Evolutionary conservation across 129 eudicot genomes (phyloP).

Genomic region (Apium graveolens): DNA sequence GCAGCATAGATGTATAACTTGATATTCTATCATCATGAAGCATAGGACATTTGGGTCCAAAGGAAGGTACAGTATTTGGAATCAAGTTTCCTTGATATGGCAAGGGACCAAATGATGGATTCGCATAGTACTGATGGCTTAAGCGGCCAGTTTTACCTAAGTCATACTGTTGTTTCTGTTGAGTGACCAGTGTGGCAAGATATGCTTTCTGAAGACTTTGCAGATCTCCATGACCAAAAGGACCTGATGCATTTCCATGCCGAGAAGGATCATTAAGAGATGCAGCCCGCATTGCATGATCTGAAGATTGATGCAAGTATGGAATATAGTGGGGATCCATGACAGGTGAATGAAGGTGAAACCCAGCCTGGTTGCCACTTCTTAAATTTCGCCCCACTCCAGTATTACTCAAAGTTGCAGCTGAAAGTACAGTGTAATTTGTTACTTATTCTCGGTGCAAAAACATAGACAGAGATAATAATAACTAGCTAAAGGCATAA

Average conservation of each 20-base stretch:
- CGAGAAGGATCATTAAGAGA: slow-evolving; percentile 26
- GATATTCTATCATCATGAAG: slow-evolving; percentile 36
- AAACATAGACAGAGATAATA: not conserved
- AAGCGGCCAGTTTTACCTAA: slow-evolving; percentile 36
- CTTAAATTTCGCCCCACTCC: slow-evolving; percentile 34
- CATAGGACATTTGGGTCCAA: slow-evolving; percentile 24
- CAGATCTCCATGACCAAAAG: slow-evolving; percentile 35
- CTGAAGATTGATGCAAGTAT: slow-evolving; percentile 19
- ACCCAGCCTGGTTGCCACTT: slow-evolving; percentile 29
- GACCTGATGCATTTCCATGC: slow-evolving; percentile 18
- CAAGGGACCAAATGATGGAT: slow-evolving; percentile 23
- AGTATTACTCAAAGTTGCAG: slow-evolving; percentile 24
- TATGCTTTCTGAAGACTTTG: slow-evolving; percentile 50
- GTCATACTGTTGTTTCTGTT: slow-evolving; percentile 45
- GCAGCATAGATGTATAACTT: slow-evolving; percentile 27
- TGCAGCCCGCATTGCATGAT: slow-evolving; percentile 20
- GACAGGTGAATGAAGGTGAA: slow-evolving; percentile 24
- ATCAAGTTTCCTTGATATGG: slow-evolving; percentile 37
- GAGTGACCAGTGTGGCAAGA: slow-evolving; percentile 50
- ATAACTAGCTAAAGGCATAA: not conserved
- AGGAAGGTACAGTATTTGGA: slow-evolving; percentile 23
- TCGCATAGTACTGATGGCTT: slow-evolving; percentile 30
- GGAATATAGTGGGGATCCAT: slow-evolving; percentile 26
- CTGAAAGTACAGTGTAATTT: slow-evolving; percentile 21
- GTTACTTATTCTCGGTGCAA: not conserved